phyloP scores from a whole-genome alignment of 176 grass and related monocot genomes.

The Musa acuminata region DNA sequence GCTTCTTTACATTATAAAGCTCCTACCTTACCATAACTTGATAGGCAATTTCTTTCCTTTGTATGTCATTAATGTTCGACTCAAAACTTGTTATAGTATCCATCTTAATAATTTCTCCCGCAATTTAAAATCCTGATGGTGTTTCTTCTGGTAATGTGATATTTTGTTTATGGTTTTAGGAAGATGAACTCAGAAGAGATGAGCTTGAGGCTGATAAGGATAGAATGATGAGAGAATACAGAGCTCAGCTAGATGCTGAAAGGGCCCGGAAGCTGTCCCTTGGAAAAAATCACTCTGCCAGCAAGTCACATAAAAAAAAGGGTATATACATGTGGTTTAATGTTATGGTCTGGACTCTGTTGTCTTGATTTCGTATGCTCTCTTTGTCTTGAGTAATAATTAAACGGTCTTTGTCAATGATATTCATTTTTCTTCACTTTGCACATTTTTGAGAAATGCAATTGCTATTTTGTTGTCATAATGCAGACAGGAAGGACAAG shows the following conservation, averaged over 20 bases:
- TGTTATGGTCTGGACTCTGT: background rate
- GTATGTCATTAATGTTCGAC: background rate
- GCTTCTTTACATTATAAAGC: too few relatives aligned
- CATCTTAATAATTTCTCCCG: background rate
- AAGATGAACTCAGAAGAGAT: conserved; percentile 87
- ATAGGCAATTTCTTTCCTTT: background rate
- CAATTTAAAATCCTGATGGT: background rate
- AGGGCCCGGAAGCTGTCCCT: conserved; percentile 69
- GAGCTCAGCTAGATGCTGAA: conserved; percentile 97
- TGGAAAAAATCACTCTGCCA: conserved; percentile 48
- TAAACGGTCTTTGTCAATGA: background rate
- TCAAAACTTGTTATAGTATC: background rate
- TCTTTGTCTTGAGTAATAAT: background rate
- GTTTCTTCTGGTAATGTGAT: background rate
- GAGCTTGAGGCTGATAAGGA: conserved; percentile 95
- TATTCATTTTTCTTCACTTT: conserved; percentile 19
- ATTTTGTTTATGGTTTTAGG: conserved; percentile 34
- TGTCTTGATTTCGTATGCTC: background rate
- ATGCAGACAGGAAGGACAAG: conserved; percentile 83
- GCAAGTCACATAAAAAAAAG: conserved; percentile 66
- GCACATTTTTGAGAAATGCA: conserved; percentile 25
- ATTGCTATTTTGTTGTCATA: conserved; percentile 7
- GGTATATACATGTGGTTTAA: conserved; percentile 31
- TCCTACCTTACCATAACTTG: too few relatives aligned
- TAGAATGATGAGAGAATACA: conserved; percentile 99